Conservation (phyloP, 2,329 filamentous ascomycete species). For the Beauveria medogensis region DNA sequence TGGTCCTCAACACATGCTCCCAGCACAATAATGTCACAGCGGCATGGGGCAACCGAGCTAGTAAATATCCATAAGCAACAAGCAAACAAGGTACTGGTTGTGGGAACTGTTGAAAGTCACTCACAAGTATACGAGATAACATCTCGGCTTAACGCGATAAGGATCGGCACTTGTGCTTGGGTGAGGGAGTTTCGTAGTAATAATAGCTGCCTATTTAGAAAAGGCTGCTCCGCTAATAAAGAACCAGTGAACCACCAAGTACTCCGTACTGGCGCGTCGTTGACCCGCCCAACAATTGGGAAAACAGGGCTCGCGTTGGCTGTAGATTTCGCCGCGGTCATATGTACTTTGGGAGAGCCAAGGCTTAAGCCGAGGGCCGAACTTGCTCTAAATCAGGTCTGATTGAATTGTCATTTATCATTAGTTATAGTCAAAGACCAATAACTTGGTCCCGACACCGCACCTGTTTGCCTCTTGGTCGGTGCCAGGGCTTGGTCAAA, state of each 20-base stretch:
- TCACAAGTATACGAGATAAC: background rate
- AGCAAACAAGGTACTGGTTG: background rate
- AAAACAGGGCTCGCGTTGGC: background rate
- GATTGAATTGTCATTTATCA: background rate
- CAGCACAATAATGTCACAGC: background rate
- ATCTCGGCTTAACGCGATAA: slow-evolving; percentile 9
- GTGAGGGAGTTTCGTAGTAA: slow-evolving; percentile 7
- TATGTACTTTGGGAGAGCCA: background rate
- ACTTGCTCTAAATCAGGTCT: background rate
- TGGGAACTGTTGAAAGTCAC: slow-evolving; percentile 12
- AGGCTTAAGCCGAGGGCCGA: slow-evolving; percentile 5
- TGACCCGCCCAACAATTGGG: slow-evolving; percentile 10
- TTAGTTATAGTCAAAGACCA: background rate
- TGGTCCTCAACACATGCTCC: slow-evolving; percentile 3
- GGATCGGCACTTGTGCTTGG: slow-evolving; percentile 3
- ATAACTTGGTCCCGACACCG: background rate
- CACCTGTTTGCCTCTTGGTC: background rate
- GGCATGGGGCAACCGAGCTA: background rate
- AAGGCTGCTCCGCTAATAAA: background rate
- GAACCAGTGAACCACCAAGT: too few species aligned
- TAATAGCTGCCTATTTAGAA: background rate
- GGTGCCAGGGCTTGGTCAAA: background rate
- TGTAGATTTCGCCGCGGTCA: background rate
- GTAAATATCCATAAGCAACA: background rate
- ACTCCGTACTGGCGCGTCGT: background rate